Base-by-base conservation (phyloP, 2,329 filamentous ascomycete genomes). In the Cytospora chrysosperma region DNA sequence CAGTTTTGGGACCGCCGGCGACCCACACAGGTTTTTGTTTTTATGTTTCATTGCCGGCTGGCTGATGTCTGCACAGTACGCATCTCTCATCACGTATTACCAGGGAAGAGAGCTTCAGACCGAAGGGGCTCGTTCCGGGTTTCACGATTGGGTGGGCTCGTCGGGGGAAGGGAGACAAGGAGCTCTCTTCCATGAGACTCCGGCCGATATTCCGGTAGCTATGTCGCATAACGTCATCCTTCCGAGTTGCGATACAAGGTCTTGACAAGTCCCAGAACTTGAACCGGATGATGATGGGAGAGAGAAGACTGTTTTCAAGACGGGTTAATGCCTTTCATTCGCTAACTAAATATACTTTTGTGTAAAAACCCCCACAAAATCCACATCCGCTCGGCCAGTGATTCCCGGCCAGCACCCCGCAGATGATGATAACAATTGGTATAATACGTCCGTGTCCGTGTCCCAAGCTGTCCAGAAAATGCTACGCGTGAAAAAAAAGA, bases 381-480 rank as follows among this genome's bases (percentile, higher is more conserved):
- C 49, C 19, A 19, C 30, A 53, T 47, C 27, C 32, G 34, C 50
- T 37, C n/a, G 26, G 53, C 58, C 58, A 49, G 21, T 21, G 19
- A 19, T 19, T 21, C 26, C 58, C 53, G 27, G 27, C 58, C 51
- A 27, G 37, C 58, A 51, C 58, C 30, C 32, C 32, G 32, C 53
- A 37, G 53, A 49, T 50, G 54, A 58, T 63, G 53, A 60, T 57
- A 27, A 56, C 52, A 27, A 59, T 54, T 66, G 64, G 61, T 66
- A 66, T 66, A 64, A 64, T 26, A 60, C 58, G 51, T 61, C 34
- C 61, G 37, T 40, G 15, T 40, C 64, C 21, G n/a, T 10, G 17
- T 52, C 61, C 61, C 32, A 19, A 59, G 56, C 56, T 60, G 57
- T 58, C 64, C 10, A 50, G 57, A 30, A 64, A 66, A 66, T 66